A percentile compares a stretch with the other conserved stretches of the same genome.
Evolutionary conservation across 2,329 filamentous ascomycete genomes (phyloP).

Genomic region (Penicillium sp.): DNA sequence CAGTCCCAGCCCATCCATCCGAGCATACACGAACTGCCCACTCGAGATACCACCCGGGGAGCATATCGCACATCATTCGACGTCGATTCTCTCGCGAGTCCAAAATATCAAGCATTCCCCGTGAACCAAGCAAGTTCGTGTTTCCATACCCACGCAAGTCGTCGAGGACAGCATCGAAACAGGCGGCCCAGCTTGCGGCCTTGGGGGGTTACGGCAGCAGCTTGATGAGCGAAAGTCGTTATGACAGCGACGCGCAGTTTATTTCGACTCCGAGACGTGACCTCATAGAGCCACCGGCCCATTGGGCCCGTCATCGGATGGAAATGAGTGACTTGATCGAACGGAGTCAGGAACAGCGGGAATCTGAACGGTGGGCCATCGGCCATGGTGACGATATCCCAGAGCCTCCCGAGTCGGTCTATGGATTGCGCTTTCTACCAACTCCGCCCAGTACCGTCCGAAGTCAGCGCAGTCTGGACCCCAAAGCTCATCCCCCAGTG

Average conservation of each 20-base stretch:
- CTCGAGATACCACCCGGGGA: conserved; percentile 21
- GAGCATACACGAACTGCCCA: conserved; percentile 12
- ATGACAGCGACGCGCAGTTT: conserved; percentile 49
- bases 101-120: conserved; percentile 23
- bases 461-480: background rate
- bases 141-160: conserved; percentile 27
- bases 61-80: conserved; percentile 37
- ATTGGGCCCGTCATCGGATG: conserved; percentile 12
- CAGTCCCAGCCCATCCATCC: conserved; percentile 13
- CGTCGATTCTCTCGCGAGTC: conserved; percentile 40
- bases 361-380: conserved; percentile 18
- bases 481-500: background rate
- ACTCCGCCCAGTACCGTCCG: conserved; percentile 21
- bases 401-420: conserved; percentile 12
- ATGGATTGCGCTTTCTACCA: conserved; percentile 23
- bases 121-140: conserved; percentile 19
- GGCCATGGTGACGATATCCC: background rate
- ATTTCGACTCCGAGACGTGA: conserved; percentile 40
- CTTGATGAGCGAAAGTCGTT: conserved; percentile 43
- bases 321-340: conserved; percentile 28
- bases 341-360: conserved; percentile 23
- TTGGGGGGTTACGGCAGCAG: conserved; percentile 37
- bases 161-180: conserved; percentile 19
- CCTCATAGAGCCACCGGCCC: conserved; percentile 13
- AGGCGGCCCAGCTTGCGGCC: conserved; percentile 8